Conservation (phyloP, 108 stramenopile species). For the Fragilaria crotonensis region DNA sequence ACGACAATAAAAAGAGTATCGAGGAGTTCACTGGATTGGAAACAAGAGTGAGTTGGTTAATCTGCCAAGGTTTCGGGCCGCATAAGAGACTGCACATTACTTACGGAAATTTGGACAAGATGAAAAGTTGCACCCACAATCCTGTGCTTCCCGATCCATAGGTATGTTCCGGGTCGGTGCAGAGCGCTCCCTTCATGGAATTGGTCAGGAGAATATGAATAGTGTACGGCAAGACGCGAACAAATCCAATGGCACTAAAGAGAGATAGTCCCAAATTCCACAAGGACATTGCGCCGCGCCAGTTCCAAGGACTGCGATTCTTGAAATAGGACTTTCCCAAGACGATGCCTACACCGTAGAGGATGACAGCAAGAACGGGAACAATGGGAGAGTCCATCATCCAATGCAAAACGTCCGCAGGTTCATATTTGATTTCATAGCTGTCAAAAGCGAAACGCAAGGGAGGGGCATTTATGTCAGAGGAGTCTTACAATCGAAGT, state of each 20-base stretch:
- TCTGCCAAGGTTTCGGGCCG: neutral
- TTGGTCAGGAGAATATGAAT: conserved; percentile 63
- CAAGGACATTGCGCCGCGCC: conserved; percentile 49
- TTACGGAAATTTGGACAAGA: conserved; percentile 86
- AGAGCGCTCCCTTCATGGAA: conserved; percentile 61
- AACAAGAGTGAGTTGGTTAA: neutral
- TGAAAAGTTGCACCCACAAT: conserved; percentile 91
- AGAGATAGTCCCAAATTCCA: conserved; percentile 88
- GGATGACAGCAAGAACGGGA: conserved; percentile 26
- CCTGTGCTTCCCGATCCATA: conserved; percentile 83
- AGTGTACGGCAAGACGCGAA: conserved; percentile 85
- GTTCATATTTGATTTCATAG: conserved; percentile 36
- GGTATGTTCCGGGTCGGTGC: conserved; percentile 49
- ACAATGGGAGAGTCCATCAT: conserved; percentile 37
- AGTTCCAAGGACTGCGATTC: conserved; percentile 51
- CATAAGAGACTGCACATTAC: conserved; percentile 6
- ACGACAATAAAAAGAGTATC: conserved; percentile 98
- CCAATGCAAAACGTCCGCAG: conserved; percentile 27
- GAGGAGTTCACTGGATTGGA: conserved; percentile 75
- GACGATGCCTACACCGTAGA: conserved; percentile 27
- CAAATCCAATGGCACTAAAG: conserved; percentile 83
- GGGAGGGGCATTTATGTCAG: too few relatives aligned
- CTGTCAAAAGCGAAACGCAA: conserved; percentile 14
- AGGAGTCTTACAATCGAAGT: too few relatives aligned
- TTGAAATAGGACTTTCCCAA: conserved; percentile 26